These are phyloP conservation scores for Ceraceosorus guamensis DNA, from an alignment of 1,284 basidiomycete genomes.

Conservation along the genomic window DNA sequence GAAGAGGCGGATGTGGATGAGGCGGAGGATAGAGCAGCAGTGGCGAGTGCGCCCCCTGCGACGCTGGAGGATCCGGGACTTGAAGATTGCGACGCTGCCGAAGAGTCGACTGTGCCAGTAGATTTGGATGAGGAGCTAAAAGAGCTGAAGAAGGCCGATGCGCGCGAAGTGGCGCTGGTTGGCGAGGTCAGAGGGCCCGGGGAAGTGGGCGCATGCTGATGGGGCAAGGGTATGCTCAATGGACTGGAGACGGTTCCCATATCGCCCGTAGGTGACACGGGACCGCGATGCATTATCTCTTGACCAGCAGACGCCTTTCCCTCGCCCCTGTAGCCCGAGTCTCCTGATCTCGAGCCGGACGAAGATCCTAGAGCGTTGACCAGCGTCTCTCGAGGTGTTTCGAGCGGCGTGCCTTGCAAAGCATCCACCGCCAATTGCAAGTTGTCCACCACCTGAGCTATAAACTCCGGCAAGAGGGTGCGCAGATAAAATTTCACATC, in stretches of 20 bases:
- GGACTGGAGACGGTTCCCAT: too few species aligned
- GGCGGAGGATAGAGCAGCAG: slow-evolving; percentile 2
- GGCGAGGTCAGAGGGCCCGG: slow-evolving; percentile 12
- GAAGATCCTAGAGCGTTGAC: slow-evolving; percentile 15
- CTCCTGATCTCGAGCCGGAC: slow-evolving; percentile 1
- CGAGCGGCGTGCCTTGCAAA: slow-evolving; percentile 36
- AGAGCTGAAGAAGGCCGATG: slow-evolving; percentile 25
- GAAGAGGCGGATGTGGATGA: slow-evolving; percentile 9
- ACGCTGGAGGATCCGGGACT: too few species aligned
- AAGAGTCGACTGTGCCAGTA: not conserved
- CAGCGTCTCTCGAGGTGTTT: slow-evolving; percentile 46
- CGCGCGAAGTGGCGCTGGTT: slow-evolving; percentile 13
- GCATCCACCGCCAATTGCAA: slow-evolving; percentile 29
- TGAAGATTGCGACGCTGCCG: not conserved
- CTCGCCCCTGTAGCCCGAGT: too few species aligned
- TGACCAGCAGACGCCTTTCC: too few species aligned
- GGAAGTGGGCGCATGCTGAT: not conserved
- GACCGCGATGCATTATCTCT: too few species aligned
- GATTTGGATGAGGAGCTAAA: slow-evolving; percentile 13
- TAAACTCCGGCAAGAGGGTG: slow-evolving; percentile 36
- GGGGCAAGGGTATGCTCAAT: slow-evolving; percentile 11
- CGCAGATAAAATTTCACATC: slow-evolving; percentile 45
- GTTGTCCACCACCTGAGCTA: slow-evolving; percentile 35
- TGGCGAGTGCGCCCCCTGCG: too few species aligned
- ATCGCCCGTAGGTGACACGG: slow-evolving; percentile 7